A percentile compares a stretch with the other conserved stretches of the same genome.
phyloP scores from a whole-genome alignment of 2,329 filamentous ascomycete genomes.

The Phaeosphaeria sp. region DNA sequence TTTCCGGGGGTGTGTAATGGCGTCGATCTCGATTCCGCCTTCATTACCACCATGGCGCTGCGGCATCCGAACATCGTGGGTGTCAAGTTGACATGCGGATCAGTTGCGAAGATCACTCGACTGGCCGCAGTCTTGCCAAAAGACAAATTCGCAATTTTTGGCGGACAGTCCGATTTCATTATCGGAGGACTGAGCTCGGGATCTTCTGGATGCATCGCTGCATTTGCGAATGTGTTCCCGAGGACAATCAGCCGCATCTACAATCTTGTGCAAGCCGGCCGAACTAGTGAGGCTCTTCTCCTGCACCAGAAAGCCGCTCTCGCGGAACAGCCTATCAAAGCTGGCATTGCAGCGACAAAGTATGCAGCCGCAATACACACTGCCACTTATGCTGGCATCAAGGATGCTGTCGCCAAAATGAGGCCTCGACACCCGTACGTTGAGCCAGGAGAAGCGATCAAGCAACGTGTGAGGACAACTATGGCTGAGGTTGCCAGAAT shows the following conservation, averaged over 20 bases:
- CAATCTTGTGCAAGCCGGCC: constrained; percentile 62
- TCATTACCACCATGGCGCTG: constrained; percentile 62
- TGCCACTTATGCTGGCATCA: constrained; percentile 62
- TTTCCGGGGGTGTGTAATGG: constrained; percentile 71
- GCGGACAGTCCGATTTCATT: constrained; percentile 69
- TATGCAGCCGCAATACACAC: constrained; percentile 67
- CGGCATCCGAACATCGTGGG: constrained; percentile 3
- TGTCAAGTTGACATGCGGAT: constrained; percentile 73
- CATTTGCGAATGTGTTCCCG: constrained; percentile 63
- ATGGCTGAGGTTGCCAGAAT: constrained; percentile 28
- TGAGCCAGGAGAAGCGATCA: constrained; percentile 14
- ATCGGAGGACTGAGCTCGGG: constrained; percentile 60
- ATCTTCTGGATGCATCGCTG: constrained; percentile 61
- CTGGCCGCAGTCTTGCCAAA: constrained; percentile 59
- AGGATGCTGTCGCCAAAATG: constrained; percentile 19
- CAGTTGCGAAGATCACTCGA: constrained; percentile 73
- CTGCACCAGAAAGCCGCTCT: constrained; percentile 66
- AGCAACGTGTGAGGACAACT: constrained; percentile 15
- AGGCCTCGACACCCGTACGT: constrained; percentile 25
- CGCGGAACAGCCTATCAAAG: constrained; percentile 69
- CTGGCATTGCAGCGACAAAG: constrained; percentile 65
- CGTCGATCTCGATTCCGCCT: constrained; percentile 70
- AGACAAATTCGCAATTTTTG: constrained; percentile 69
- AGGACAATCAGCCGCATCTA: constrained; percentile 64
- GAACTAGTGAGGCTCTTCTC: constrained; percentile 61